Evolutionary conservation across 2,329 filamentous ascomycete genomes (phyloP).

Genomic region (Lithohypha guttulata): DNA sequence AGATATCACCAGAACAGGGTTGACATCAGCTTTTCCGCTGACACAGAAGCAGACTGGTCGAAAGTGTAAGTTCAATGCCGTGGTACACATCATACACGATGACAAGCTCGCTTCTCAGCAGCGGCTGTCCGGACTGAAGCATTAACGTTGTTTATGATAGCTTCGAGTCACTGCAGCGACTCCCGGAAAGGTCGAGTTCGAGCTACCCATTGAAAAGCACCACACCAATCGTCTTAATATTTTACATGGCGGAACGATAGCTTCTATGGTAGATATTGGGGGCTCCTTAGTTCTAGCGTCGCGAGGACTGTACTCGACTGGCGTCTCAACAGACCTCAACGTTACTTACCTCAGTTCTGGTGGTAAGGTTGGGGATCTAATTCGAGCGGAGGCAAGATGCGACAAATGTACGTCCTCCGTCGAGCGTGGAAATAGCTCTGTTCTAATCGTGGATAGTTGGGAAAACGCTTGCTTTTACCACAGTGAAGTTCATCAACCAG

Average conservation of each 20-base stretch:
- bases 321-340: conserved; percentile 56
- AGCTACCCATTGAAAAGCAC: conserved; percentile 53
- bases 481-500: conserved; percentile 49
- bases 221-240: conserved; percentile 58
- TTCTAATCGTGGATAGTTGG: conserved; percentile 38
- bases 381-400: conserved; percentile 51
- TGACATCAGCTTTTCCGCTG: too few relatives aligned
- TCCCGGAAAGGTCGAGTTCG: conserved; percentile 54
- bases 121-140: too few relatives aligned
- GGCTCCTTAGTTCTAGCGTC: conserved; percentile 57
- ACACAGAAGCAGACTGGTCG: conserved; percentile 24
- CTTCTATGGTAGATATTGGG: conserved; percentile 55
- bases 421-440: conserved; percentile 2
- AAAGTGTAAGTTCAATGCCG: conserved; percentile 29
- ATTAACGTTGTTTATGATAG: conserved; percentile 29
- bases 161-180: conserved; percentile 50
- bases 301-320: conserved; percentile 52
- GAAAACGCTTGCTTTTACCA: conserved; percentile 55
- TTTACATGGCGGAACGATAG: conserved; percentile 57
- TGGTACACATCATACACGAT: background rate
- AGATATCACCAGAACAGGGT: background rate
- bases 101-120: too few relatives aligned
- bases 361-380: conserved; percentile 50
- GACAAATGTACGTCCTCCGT: conserved; percentile 46
- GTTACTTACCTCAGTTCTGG: conserved; percentile 56